Percentiles rank a stretch among this genome's conserved stretches.
Evolutionary conservation across 441 rosid genomes (phyloP).

Genomic region (Aleurites moluccanus): DNA sequence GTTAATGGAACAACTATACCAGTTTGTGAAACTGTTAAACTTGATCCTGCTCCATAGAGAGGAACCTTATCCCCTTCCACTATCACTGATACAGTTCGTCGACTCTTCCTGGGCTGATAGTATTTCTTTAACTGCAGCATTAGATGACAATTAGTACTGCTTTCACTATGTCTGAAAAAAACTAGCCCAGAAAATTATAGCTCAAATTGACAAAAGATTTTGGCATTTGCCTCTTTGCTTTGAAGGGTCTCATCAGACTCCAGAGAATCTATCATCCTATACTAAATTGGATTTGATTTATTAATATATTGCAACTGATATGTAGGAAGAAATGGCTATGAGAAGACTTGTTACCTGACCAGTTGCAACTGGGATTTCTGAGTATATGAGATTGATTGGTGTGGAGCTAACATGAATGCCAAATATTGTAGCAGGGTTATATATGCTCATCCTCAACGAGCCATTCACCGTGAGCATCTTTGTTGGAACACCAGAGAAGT

Average conservation of each 20-base stretch:
- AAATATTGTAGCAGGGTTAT: conserved; percentile 80
- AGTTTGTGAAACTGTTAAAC: conserved; percentile 45
- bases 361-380: conserved; percentile 67
- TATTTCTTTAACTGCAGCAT: conserved; percentile 76
- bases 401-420: conserved; percentile 86
- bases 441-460: conserved; percentile 57
- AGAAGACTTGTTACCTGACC: conserved; percentile 54
- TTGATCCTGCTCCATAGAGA: conserved; percentile 85
- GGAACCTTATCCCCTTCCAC: conserved; percentile 76
- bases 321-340: not conserved
- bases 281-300: not conserved
- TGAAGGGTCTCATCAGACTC: not conserved
- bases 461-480: conserved; percentile 73
- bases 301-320: not conserved
- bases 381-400: conserved; percentile 65
- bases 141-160: not conserved
- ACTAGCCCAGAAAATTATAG: not conserved
- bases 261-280: not conserved
- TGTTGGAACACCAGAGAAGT: conserved; percentile 79
- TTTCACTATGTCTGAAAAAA: not conserved
- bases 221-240: not conserved
- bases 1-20: conserved; percentile 55
- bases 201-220: not conserved
- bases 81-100: conserved; percentile 49
- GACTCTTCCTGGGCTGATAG: conserved; percentile 89